Base-by-base conservation (phyloP, 2,329 filamentous ascomycete species). In the Botryosphaeria dothidea region DNA sequence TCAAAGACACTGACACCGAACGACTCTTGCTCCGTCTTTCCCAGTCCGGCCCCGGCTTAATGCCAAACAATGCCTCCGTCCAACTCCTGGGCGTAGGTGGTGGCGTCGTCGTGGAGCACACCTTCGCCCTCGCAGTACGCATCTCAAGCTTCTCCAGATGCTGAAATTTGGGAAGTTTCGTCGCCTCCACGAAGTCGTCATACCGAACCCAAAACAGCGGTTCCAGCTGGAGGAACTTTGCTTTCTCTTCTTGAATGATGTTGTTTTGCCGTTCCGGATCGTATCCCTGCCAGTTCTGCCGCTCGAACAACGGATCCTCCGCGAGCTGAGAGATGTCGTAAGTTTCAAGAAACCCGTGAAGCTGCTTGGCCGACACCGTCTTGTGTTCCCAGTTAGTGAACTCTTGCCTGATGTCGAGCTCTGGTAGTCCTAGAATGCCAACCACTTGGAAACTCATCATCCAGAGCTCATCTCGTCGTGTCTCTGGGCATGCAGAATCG, bases 351-450 rank as follows among this genome's bases (percentile, higher is more conserved):
- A 79, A 74, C 7, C 71, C 68, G 36, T 78, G 71, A 41, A 75
- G 72, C 27, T 79, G 77, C 58, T 72, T 68, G 21, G 65, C 65
- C 7, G 71, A 76, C 19, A 79, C 76, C 2, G 71, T 68, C 38
- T 74, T 74, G 45, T 73, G 76, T 13, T 74, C 67, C 77, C 77
- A 79, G 6, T 34, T 46, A 11, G 65, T 62, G 36, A 68, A 68
- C n/a, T 77, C 71, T 19, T 69, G 68, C 21, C 73, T 70, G 11
- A 79, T 70, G 60, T 79, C 77, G 8, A 77, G 75, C 60, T 79
- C 76, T 5, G 75, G 72, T 6, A 79, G 71, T 9, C 77, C 77
- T 8, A 79, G 77, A 46, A 79, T 76, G 46, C 78, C 78, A 1
- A 75, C 76, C 7, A 73, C 69, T 66, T 79, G 77, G 66, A 77